Evolutionary conservation across 2,329 filamentous ascomycete genomes (phyloP).

Genomic region (Xylaria sp.): DNA sequence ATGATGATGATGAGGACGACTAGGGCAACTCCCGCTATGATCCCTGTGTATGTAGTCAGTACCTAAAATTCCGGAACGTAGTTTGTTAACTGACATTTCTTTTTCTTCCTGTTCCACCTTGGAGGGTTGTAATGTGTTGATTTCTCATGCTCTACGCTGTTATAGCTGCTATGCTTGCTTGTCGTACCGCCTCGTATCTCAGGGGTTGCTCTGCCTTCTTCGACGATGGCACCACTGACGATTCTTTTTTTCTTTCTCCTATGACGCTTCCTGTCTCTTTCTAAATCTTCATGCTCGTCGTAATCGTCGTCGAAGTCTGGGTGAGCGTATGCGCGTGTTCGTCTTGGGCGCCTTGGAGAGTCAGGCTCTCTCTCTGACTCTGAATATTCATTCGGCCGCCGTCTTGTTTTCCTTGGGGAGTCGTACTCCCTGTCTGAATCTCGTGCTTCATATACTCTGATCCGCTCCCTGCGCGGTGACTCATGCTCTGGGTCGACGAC

Average conservation of each 20-base stretch:
- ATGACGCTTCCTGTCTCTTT: constrained; percentile 49
- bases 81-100: constrained; percentile 64
- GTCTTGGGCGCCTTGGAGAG: constrained; percentile 39
- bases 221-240: constrained; percentile 76
- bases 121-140: constrained; percentile 56
- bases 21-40: constrained; percentile 65
- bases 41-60: constrained; percentile 58
- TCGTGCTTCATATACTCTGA: constrained; percentile 34
- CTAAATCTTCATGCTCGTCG: constrained; percentile 31
- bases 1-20: constrained; percentile 74
- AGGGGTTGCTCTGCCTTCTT: constrained; percentile 68
- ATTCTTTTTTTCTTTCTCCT: constrained; percentile 67
- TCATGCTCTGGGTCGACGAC: constrained; percentile 49
- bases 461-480: constrained; percentile 43
- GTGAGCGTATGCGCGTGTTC: constrained; percentile 35
- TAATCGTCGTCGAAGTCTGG: constrained; percentile 38
- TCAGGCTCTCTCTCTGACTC: constrained; percentile 44
- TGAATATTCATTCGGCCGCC: constrained; percentile 38
- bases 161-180: constrained; percentile 56
- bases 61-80: background rate
- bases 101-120: constrained; percentile 63
- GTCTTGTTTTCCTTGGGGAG: constrained; percentile 39
- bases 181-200: constrained; percentile 57
- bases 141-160: constrained; percentile 63
- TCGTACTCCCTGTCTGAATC: constrained; percentile 44